Base-by-base conservation (phyloP, 2,329 filamentous ascomycete genomes). In the Nemania sp. region DNA sequence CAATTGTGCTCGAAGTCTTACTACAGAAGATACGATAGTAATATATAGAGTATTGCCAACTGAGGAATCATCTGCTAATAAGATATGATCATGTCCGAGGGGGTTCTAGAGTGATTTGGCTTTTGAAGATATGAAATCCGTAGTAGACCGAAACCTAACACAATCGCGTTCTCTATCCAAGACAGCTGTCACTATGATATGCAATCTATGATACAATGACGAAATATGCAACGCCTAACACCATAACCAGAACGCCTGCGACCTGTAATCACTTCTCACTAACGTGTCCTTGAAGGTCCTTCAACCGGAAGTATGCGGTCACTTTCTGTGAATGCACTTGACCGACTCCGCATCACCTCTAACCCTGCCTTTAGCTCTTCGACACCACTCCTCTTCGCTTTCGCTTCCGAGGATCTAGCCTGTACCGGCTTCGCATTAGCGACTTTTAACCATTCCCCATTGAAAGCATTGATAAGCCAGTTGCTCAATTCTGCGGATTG, bases 381-480 rank as follows among this genome's bases (percentile, higher is more conserved):
- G 4, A 57, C 47, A 14, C 62, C 59, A 22, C 59, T 60, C 52
- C 62, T 64, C 59, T 63, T 65, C 17, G 54, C 58, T 42, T 63
- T 66, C 6, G 23, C 45, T 22, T 42, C 46, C 6, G 53, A 52
- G 8, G 61, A 33, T 9, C 20, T 5, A 2, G 80, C 79, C 60
- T 78, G 53, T 14, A 48, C 48, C 2, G 81, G 81, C 62, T 78
- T 78, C 2, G 81, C 75, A 46, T 80, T 59, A 9, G 70, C 65
- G 12, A 83, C 68, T 70, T 81, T 83, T 54, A 93, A 77, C 91
- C 93, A 97, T 71, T 97, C 91, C 46, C 94, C 94, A 64, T 97
- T 97, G 71, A 99, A 99, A 1, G 94, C 94, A 69, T 97, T 97
- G 68, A 97, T 82, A 49, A 99, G 84, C 93, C 93, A 99, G 69